phyloP scores from a whole-genome alignment of 2,329 filamentous ascomycete genomes.

The Phaeosphaeria sp. region DNA sequence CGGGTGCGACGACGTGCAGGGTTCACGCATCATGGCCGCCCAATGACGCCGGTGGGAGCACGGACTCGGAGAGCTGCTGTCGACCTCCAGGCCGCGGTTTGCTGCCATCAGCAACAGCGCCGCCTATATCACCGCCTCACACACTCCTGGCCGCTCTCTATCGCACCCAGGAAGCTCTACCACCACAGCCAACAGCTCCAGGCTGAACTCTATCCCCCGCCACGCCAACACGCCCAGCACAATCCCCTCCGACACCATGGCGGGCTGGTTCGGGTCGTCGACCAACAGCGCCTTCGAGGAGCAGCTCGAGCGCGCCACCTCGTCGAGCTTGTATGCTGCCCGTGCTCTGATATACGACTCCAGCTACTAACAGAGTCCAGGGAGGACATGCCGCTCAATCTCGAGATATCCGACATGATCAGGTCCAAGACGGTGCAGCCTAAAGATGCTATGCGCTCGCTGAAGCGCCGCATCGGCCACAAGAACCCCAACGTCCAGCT shows the following conservation, averaged over 20 bases:
- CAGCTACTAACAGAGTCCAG: slow-evolving; percentile 54
- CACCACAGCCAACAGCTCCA: not conserved
- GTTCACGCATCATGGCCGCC: slow-evolving; percentile 6
- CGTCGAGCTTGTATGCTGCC: slow-evolving; percentile 78
- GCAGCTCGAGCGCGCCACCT: slow-evolving; percentile 94
- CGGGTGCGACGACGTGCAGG: not conserved
- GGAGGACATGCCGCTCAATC: slow-evolving; percentile 95
- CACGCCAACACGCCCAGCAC: not conserved
- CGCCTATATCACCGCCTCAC: not conserved
- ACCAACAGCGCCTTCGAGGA: slow-evolving; percentile 91
- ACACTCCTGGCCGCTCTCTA: not conserved
- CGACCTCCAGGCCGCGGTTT: not conserved
- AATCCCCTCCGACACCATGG: slow-evolving; percentile 64
- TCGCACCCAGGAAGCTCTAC: not conserved
- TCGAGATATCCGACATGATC: slow-evolving; percentile 98
- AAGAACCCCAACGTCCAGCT: slow-evolving; percentile 98
- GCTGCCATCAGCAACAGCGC: not conserved
- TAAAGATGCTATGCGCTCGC: slow-evolving; percentile 95
- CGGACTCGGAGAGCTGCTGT: slow-evolving; percentile 1
- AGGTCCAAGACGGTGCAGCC: slow-evolving; percentile 96
- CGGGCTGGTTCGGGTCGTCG: slow-evolving; percentile 89
- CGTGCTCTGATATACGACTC: not conserved
- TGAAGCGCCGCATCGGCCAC: slow-evolving; percentile 93
- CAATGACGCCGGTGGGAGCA: slow-evolving; percentile 17
- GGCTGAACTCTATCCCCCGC: not conserved